phyloP scores from a whole-genome alignment of 2,329 filamentous ascomycete genomes.

The Furcasterigmium furcatum region DNA sequence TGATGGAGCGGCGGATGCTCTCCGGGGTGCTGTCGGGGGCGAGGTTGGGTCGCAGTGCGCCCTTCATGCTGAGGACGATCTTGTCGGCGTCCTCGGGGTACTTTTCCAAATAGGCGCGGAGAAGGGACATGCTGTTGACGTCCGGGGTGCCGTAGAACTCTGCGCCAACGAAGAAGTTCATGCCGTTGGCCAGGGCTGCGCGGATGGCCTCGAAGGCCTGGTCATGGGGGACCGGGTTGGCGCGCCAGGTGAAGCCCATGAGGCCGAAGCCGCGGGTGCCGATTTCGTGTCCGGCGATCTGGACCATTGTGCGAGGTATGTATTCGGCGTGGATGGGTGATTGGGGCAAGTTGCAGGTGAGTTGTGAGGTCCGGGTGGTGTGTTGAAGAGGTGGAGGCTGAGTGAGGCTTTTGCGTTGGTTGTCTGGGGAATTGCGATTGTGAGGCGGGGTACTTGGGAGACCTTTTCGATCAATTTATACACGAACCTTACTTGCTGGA shows the following conservation, averaged over 20 bases:
- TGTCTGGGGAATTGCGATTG: too few species aligned
- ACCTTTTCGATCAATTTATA: too few species aligned
- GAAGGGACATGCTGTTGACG: slow-evolving; percentile 55
- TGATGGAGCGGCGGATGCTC: slow-evolving; percentile 53
- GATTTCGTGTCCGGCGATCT: slow-evolving; percentile 39
- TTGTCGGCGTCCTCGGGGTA: slow-evolving; percentile 63
- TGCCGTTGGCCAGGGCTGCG: slow-evolving; percentile 41
- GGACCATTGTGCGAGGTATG: slow-evolving; percentile 18
- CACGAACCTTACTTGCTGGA: too few species aligned
- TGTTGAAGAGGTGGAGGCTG: not conserved
- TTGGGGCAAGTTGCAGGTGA: not conserved
- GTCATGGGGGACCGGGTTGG: slow-evolving; percentile 34
- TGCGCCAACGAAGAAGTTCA: slow-evolving; percentile 58
- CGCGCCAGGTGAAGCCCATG: slow-evolving; percentile 47
- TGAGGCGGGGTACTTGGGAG: too few species aligned
- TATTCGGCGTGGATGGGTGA: not conserved
- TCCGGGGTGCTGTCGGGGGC: slow-evolving; percentile 49
- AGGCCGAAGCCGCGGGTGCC: slow-evolving; percentile 51
- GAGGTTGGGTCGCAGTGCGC: slow-evolving; percentile 36
- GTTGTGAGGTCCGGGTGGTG: not conserved
- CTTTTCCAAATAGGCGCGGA: slow-evolving; percentile 59
- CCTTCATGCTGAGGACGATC: slow-evolving; percentile 62
- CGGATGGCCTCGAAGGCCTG: slow-evolving; percentile 53
- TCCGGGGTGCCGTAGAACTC: slow-evolving; percentile 62
- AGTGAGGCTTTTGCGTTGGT: too few species aligned